These are phyloP conservation scores for Salix exigua DNA, from an alignment of 345 rosid genomes.

Conservation along the genomic window DNA sequence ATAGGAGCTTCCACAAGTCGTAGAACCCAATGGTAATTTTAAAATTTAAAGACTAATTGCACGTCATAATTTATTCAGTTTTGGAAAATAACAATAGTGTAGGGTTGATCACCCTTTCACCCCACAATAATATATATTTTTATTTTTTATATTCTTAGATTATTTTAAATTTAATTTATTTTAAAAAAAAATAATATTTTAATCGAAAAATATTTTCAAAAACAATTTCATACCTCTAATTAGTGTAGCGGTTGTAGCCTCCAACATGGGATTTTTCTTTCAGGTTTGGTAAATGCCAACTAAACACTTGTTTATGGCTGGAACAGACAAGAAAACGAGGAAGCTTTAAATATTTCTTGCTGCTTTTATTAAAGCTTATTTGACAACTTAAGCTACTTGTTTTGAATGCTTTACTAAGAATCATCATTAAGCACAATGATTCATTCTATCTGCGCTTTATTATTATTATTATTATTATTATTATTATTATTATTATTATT, in stretches of 20 bases:
- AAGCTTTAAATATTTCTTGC: background rate
- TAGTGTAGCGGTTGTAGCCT: background rate
- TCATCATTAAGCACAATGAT: slow-evolving; percentile 11
- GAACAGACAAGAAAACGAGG: no score
- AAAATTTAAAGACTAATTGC: background rate
- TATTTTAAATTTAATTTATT: no score
- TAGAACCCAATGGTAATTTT: no score
- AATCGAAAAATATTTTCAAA: background rate
- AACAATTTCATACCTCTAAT: no score
- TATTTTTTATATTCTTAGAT: no score
- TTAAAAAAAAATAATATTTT: no score
- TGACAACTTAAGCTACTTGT: background rate
- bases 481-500: no score
- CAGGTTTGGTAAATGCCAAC: background rate
- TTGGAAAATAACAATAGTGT: background rate
- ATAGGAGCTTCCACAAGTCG: no score
- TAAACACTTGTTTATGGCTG: background rate
- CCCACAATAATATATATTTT: background rate
- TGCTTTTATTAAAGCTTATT: background rate
- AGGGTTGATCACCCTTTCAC: background rate
- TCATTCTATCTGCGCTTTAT: background rate
- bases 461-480: no score
- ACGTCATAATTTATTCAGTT: background rate
- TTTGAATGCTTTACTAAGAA: slow-evolving; percentile 10
- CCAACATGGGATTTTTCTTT: background rate